Conservation (phyloP, 2,329 filamentous ascomycete species). For the Gaeumannomyces sp. region DNA sequence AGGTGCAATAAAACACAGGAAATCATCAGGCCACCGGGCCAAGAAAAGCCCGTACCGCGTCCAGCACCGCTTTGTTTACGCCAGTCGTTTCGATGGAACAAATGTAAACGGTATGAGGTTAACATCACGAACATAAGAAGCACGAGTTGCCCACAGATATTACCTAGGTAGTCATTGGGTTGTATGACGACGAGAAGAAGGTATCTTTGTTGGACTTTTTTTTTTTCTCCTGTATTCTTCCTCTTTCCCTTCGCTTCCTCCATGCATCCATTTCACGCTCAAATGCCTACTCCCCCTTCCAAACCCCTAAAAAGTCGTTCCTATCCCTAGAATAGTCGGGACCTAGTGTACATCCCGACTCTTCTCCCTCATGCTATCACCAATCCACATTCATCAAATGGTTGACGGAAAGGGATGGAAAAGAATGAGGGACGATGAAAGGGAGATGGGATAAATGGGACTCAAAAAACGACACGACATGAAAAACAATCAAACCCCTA, state of each 20-base stretch:
- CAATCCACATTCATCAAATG: not conserved
- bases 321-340: not conserved
- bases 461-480: not conserved
- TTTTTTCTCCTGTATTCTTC: not conserved
- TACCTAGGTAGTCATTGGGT: not conserved
- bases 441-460: not conserved
- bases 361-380: not conserved
- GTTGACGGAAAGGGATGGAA: not conserved
- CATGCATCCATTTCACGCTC: not conserved
- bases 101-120: too few species aligned
- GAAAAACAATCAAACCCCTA: not conserved
- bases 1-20: too few species aligned
- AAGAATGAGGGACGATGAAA: not conserved
- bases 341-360: not conserved
- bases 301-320: not conserved
- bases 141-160: not conserved
- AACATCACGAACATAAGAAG: too few species aligned
- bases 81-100: too few species aligned
- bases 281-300: not conserved
- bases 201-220: not conserved
- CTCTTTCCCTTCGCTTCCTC: not conserved
- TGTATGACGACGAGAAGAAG: not conserved
- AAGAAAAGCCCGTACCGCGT: too few species aligned
- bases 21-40: too few species aligned
- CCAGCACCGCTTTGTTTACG: too few species aligned